A percentile compares a stretch with the other conserved stretches of the same genome.
Conservation (phyloP, 1,139 yeast genomes). For the Magnusiomyces paraingens region DNA sequence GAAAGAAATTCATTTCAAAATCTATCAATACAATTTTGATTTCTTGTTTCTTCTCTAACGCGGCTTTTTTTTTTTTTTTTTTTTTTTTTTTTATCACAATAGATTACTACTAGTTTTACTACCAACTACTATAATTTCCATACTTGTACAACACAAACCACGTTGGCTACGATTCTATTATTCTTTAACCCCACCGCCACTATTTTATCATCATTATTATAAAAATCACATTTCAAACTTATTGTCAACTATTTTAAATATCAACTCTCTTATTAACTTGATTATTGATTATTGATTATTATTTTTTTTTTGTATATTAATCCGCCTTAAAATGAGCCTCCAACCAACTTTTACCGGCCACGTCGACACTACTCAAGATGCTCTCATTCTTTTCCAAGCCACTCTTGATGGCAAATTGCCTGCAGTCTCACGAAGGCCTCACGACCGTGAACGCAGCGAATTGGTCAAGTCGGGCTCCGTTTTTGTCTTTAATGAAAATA, state of each 20-base stretch:
- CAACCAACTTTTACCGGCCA: conserved; percentile 71
- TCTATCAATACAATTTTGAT: too few species aligned
- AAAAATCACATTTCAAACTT: too few species aligned
- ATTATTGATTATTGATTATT: background rate
- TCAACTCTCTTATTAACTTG: background rate
- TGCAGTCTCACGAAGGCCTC: conserved; percentile 74
- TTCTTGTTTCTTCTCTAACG: background rate
- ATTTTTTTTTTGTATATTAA: background rate
- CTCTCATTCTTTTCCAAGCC: conserved; percentile 74
- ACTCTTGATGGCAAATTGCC: conserved; percentile 55
- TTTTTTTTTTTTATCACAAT: background rate
- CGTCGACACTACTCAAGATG: conserved; percentile 77
- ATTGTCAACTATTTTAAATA: too few species aligned
- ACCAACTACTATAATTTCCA: background rate
- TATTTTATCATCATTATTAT: background rate
- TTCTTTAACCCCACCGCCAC: background rate
- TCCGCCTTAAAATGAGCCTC: conserved; percentile 21
- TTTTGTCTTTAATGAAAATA: conserved; percentile 77
- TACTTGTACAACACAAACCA: background rate
- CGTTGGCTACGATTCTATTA: background rate
- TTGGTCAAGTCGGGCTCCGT: conserved; percentile 73
- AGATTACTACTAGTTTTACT: background rate
- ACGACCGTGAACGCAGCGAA: conserved; percentile 62
- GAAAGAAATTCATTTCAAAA: too few species aligned
- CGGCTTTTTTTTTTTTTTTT: conserved; percentile 1